These are phyloP conservation scores for Epichloe sylvatica DNA, from an alignment of 2,329 filamentous ascomycete species.

Conservation along the genomic window DNA sequence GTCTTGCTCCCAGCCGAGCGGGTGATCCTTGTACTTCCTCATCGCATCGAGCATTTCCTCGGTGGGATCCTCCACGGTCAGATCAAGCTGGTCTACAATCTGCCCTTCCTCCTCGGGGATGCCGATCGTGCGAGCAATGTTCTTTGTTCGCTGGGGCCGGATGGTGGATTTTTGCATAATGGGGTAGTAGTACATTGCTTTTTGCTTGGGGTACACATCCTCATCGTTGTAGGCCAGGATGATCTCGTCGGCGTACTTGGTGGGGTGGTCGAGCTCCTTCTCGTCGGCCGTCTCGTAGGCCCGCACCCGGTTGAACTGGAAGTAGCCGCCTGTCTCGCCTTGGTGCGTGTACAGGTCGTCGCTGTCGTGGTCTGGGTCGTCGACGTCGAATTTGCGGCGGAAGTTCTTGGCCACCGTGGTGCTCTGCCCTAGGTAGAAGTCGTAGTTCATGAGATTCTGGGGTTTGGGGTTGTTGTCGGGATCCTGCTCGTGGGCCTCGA, in stretches of 20 bases:
- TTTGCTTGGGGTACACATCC: conserved; percentile 33
- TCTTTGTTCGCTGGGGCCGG: conserved; percentile 48
- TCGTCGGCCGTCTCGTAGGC: conserved; percentile 51
- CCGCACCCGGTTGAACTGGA: conserved; percentile 47
- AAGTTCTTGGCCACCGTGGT: conserved; percentile 36
- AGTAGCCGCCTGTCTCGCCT: conserved; percentile 34
- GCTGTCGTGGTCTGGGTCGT: conserved; percentile 40
- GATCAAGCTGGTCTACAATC: conserved; percentile 41
- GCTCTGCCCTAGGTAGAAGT: conserved; percentile 48
- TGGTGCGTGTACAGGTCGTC: conserved; percentile 40
- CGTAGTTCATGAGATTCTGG: conserved; percentile 47
- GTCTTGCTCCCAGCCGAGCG: conserved; percentile 33
- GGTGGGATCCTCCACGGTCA: conserved; percentile 40
- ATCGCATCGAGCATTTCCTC: conserved; percentile 40
- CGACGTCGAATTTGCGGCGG: conserved; percentile 45
- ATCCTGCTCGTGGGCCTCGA: conserved; percentile 42
- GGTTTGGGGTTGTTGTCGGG: conserved; percentile 42
- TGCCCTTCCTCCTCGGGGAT: conserved; percentile 32
- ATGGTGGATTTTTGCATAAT: conserved; percentile 51
- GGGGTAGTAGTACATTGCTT: conserved; percentile 54
- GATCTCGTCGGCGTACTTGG: conserved; percentile 51
- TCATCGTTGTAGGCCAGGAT: conserved; percentile 45
- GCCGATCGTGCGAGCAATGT: conserved; percentile 41
- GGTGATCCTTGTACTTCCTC: conserved; percentile 37
- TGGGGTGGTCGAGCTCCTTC: conserved; percentile 39